Evolutionary conservation across 139 green algal genomes (phyloP), one percentile per base, ranked within the genome.

Genomic region (Pleodorina starrii): DNA sequence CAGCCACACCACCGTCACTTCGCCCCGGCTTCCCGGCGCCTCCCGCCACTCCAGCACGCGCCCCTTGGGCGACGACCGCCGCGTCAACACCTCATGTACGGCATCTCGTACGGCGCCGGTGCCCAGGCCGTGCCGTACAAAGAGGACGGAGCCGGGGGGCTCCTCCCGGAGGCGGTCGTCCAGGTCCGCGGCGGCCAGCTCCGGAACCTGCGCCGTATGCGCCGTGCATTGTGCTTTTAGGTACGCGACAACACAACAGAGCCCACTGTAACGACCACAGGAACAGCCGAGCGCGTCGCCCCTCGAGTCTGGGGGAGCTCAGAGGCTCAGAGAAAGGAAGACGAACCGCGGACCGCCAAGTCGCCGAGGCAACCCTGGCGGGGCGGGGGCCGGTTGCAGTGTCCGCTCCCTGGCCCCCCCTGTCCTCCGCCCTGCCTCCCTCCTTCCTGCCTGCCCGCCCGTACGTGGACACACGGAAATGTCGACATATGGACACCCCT

Each of bases 91-190:
- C 42, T 12, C 38, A 19, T 84, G 46, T 14, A 91, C 77, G n/a
- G 63, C 87, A 1, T 50, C 36, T 40, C 76, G 84, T 48, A 87
- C 87, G 36, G 87, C 77, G 16, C 87, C 79, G 29, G 87, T 88
- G 9, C 77, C 78, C n/a, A 43, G 16, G 16, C 87, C 87, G 51
- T 87, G 78, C 38, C 54, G 77, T 5, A 91, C 69, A 50, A 75
- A 87, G 29, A 87, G 32, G 27, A 77, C 77, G 23, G 42, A 27
- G n/a, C 79, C 79, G 9, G 60, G 43, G 6, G 48, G 74, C 17
- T 21, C 60, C 7, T 23, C 21, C 2, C 72, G n/a, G n/a, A 90
- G 38, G 43, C n/a, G 38, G 12, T 75, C 81, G 7, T 66, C 60
- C 42, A 78, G 48, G 72, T 40, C 40, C 19, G 35, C 29, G 42